Conservation (phyloP, 2,329 filamentous ascomycete species). For the Fusarium sp. region DNA sequence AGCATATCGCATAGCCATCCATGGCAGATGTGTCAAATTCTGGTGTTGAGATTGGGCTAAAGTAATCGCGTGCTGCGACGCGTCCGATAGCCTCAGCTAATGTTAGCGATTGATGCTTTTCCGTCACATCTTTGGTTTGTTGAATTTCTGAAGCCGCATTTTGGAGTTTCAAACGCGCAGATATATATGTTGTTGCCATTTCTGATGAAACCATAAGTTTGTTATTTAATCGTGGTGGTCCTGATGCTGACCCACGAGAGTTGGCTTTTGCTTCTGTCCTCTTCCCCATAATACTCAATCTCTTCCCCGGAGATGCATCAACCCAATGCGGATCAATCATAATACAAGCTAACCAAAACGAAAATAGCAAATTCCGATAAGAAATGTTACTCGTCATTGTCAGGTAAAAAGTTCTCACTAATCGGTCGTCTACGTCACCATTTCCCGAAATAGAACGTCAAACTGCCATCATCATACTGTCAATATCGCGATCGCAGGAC, state of each 20-base stretch:
- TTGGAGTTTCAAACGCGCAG: neutral
- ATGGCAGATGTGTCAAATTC: slow-evolving; percentile 8
- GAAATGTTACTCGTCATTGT: neutral
- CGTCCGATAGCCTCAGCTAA: neutral
- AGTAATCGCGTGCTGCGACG: neutral
- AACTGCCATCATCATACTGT: neutral
- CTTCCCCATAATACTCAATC: neutral
- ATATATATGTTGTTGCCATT: neutral
- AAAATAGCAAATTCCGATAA: neutral
- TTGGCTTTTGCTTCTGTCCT: neutral
- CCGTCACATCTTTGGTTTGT: fast-evolving
- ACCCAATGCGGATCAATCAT: neutral
- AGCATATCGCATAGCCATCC: neutral
- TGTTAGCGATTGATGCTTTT: neutral
- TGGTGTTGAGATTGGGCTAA: neutral
- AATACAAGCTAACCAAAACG: neutral
- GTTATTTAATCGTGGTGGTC: neutral
- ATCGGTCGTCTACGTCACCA: neutral
- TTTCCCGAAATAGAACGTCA: neutral
- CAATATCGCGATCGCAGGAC: neutral
- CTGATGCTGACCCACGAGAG: neutral
- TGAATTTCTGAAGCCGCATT: fast-evolving
- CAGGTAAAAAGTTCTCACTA: neutral
- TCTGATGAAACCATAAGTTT: fast-evolving
- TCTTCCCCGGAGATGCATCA: neutral